Evolutionary conservation across 495 filamentous ascomycete species (phyloP), one percentile per base, ranked within the genome.

Genomic region (Hyphodiscus hymeniophilus): DNA sequence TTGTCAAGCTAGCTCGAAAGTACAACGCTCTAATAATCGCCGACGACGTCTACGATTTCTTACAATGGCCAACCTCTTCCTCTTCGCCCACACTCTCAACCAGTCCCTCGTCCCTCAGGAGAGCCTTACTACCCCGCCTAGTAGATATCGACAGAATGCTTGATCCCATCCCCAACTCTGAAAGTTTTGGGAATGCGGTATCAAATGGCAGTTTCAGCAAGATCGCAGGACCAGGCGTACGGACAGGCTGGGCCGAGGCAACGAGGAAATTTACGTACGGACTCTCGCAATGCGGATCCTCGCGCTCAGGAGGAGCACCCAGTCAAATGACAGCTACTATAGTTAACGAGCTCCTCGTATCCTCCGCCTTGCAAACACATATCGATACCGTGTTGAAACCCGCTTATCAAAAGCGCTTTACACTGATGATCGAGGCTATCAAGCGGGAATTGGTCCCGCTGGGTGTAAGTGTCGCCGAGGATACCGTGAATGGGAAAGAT

Each of bases 1-100:
- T 94, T 1, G 77, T 94, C 5, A 60, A 66, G 6, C 55, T 91
- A 3, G 89, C 89, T 2, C 73, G 89, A 11, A 63, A 77, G 24
- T 77, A 80, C 59, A 81, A 95, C 57, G 86, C 86, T 3, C 66
- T 94, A 5, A 63, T 94, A 38, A 72, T 95, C n/a, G 75, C 74
- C 11, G 89, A 95, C 64, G 89, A 95, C 62, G 87, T 96, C 1
- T 96, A 96, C 51, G 90, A 95, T 61, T 80, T 87, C 49, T 70
- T 95, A 0, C 83, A 86, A 59, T 92, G 87, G 79, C 72, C 75
- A 5, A 49, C 47, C 15, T 39, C 46, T 15, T 11, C 39, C 4
- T 24, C 3, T 66, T 66, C 22, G 62, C 53, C 0, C 57, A 51
- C 24, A 18, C 36, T 3, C 18, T 26, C 34, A 7, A 42, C 55